Conservation (phyloP, 169 alveolate species). For the Plasmodium blacklocki region DNA sequence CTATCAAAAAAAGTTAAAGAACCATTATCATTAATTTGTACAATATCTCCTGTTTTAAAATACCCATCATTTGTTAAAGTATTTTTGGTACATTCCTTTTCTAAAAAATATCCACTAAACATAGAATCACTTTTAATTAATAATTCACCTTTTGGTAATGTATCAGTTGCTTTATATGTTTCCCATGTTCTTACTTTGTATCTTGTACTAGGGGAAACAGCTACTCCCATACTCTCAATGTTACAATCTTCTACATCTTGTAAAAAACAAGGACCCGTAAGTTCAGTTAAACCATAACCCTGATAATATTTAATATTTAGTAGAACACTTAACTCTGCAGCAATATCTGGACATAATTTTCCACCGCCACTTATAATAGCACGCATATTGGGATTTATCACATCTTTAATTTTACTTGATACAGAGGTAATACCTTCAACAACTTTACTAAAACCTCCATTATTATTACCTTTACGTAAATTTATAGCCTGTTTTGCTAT, state of each 20-base stretch:
- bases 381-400: conserved; percentile 21
- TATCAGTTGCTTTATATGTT: conserved; percentile 78
- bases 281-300: conserved; percentile 55
- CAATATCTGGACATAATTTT: conserved; percentile 16
- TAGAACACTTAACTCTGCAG: conserved; percentile 11
- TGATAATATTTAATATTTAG: conserved; percentile 27
- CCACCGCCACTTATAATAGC: conserved; percentile 50
- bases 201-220: neutral
- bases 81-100: conserved; percentile 89
- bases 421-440: conserved; percentile 6
- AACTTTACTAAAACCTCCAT: neutral
- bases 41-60: conserved; percentile 95
- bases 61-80: conserved; percentile 90
- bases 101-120: conserved; percentile 92
- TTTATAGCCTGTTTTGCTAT: conserved; percentile 2
- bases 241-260: neutral
- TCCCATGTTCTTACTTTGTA: conserved; percentile 66
- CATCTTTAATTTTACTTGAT: conserved; percentile 22
- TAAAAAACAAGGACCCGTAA: conserved; percentile 20
- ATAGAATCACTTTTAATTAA: conserved; percentile 90
- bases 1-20: conserved; percentile 94
- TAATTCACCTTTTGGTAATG: conserved; percentile 94
- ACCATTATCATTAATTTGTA: conserved; percentile 88
- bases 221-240: conserved; percentile 26
- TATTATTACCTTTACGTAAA: neutral